A percentile compares a stretch with the other conserved stretches of the same genome.
phyloP scores from a whole-genome alignment of 2,329 filamentous ascomycete species.

The Zalaria sp. region DNA sequence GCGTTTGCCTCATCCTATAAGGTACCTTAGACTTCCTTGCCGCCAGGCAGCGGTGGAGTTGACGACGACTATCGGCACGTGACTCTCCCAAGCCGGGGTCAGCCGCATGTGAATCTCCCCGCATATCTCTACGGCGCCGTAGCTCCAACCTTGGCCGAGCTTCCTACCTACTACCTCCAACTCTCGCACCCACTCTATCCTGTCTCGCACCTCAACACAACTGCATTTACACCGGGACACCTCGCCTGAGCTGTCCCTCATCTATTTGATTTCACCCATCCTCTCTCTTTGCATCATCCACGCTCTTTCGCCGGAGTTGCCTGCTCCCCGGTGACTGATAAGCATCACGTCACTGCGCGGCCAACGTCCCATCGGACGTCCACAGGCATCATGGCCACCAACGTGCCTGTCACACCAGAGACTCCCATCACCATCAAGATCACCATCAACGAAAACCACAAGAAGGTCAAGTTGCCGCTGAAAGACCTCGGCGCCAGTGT shows the following conservation, averaged over 20 bases:
- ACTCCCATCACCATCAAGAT: constrained; percentile 79
- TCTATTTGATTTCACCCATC: neutral
- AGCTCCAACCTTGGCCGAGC: no score
- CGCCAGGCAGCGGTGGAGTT: no score
- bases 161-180: neutral
- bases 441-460: constrained; percentile 57
- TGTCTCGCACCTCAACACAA: no score
- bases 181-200: neutral
- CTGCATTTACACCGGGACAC: neutral
- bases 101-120: no score
- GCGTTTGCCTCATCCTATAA: no score
- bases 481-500: constrained; percentile 62
- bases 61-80: no score
- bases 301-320: neutral
- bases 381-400: constrained; percentile 19
- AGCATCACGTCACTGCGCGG: neutral
- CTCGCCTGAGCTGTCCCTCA: neutral
- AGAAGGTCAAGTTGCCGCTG: constrained; percentile 80
- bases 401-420: constrained; percentile 43
- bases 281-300: neutral
- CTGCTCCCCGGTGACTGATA: neutral
- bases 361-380: no score
- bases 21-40: no score
- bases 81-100: no score
- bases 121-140: no score